Percentiles rank a stretch among this genome's conserved stretches.
phyloP scores from a whole-genome alignment of 208 protist species.

The Acanthamoeba lenticulata region DNA sequence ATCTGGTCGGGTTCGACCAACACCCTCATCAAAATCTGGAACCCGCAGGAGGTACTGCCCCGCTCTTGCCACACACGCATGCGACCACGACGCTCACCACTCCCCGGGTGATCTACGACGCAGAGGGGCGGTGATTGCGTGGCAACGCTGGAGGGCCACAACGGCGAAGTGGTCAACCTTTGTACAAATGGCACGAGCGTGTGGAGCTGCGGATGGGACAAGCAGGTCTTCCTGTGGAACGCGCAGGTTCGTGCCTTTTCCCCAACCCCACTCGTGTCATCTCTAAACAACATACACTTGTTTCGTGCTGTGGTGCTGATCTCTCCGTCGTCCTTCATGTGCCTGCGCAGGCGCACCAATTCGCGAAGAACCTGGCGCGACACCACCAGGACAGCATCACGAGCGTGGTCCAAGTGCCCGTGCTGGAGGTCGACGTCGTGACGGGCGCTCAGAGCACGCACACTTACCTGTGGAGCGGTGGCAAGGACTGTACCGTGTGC shows the following conservation, averaged over 20 bases:
- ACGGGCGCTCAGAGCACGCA: neutral
- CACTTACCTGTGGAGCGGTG: neutral
- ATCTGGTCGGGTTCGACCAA: slow-evolving; percentile 25
- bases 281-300: too few species aligned
- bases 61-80: too few species aligned
- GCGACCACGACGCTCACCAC: too few species aligned
- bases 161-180: slow-evolving; percentile 52
- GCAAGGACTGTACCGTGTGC: slow-evolving; percentile 34
- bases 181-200: slow-evolving; percentile 48
- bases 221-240: slow-evolving; percentile 52
- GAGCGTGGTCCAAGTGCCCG: neutral
- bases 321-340: neutral
- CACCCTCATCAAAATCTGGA: slow-evolving; percentile 61
- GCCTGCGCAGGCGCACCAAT: neutral
- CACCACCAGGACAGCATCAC: slow-evolving; percentile 37
- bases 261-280: neutral
- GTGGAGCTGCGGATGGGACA: slow-evolving; percentile 68
- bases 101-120: too few species aligned
- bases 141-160: slow-evolving; percentile 35
- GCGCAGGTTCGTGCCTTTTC: neutral
- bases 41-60: slow-evolving; percentile 47
- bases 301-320: neutral
- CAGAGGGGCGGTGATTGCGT: slow-evolving; percentile 43
- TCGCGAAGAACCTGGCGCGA: slow-evolving; percentile 4
- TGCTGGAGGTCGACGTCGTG: neutral